A percentile compares a stretch with the other conserved stretches of the same genome.
Conservation (phyloP, 352 stramenopile species). For the Phytopythium chamaehyphon region DNA sequence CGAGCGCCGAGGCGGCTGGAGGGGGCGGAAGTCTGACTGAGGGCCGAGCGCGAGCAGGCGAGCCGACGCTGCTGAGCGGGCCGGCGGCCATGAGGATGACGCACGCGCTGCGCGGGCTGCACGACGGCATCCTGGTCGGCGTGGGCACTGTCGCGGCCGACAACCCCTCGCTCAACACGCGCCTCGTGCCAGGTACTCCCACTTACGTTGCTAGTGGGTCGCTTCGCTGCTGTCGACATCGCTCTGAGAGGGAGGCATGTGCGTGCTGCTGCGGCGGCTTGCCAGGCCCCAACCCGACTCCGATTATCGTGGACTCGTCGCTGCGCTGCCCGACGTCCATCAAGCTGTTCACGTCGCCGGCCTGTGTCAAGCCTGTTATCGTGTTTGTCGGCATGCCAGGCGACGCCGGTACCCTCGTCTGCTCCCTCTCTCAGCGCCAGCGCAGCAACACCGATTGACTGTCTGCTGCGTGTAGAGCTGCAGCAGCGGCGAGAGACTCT, state of each 20-base stretch:
- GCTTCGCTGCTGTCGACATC: no score
- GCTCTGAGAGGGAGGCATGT: no score
- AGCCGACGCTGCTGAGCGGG: conserved; percentile 67
- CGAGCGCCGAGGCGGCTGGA: not conserved
- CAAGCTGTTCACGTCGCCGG: conserved; percentile 71
- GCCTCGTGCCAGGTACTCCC: conserved; percentile 59
- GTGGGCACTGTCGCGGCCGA: conserved; percentile 82
- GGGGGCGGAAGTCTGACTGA: not conserved
- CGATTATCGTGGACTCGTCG: conserved; percentile 71
- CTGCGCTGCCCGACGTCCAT: conserved; percentile 60
- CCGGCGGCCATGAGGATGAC: conserved; percentile 82
- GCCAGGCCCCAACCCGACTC: conserved; percentile 54
- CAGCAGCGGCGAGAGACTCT: conserved; percentile 28
- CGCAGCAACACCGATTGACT: not conserved
- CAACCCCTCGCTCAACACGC: conserved; percentile 83
- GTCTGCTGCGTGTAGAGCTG: conserved; percentile 22
- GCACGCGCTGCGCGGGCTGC: conserved; percentile 76
- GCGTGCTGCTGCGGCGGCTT: not conserved
- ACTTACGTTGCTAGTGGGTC: no score
- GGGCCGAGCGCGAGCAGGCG: conserved; percentile 23
- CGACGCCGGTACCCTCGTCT: conserved; percentile 13
- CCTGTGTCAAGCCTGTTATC: conserved; percentile 70
- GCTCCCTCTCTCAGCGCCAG: not conserved
- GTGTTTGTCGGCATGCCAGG: conserved; percentile 28
- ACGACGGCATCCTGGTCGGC: conserved; percentile 87